Conservation (phyloP, 2,329 filamentous ascomycete species). For the Periconia sp. region DNA sequence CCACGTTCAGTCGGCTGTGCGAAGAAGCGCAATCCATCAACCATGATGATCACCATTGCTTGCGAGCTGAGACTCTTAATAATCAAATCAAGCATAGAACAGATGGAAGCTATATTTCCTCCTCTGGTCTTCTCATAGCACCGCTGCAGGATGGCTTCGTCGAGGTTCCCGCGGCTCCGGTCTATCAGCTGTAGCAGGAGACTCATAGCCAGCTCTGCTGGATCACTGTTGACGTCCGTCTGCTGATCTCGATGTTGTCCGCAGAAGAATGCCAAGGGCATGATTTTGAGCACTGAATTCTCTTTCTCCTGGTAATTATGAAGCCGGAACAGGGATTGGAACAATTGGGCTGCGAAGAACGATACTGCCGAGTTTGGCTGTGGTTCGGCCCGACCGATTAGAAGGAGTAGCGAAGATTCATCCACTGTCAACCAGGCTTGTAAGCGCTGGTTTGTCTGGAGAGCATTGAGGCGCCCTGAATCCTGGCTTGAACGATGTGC, state of each 20-base stretch:
- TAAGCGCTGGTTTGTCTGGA: constrained; percentile 1
- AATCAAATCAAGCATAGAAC: neutral
- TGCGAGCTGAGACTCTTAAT: neutral
- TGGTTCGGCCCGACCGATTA: constrained; percentile 4
- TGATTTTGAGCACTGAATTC: neutral
- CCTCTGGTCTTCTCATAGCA: neutral
- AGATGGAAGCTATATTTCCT: constrained; percentile 1
- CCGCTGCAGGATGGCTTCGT: neutral
- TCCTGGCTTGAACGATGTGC: neutral
- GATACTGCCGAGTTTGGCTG: constrained; percentile 1
- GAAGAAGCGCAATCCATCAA: constrained; percentile 3
- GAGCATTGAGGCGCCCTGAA: neutral
- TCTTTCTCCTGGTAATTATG: neutral
- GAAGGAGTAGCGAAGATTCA: constrained; percentile 3
- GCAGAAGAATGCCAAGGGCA: constrained; percentile 9
- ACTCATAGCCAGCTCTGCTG: constrained; percentile 8
- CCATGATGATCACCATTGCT: neutral
- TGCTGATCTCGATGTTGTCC: constrained; percentile 4
- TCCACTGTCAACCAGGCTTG: constrained; percentile 6
- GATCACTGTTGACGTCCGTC: constrained; percentile 1
- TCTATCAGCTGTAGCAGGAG: constrained; percentile 8
- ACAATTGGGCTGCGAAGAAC: constrained; percentile 2
- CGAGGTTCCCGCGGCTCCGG: neutral
- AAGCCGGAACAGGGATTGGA: neutral
- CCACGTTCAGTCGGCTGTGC: constrained; percentile 1